phyloP scores from a whole-genome alignment of 148 eudicot species.

The Heliosperma pusillum region DNA sequence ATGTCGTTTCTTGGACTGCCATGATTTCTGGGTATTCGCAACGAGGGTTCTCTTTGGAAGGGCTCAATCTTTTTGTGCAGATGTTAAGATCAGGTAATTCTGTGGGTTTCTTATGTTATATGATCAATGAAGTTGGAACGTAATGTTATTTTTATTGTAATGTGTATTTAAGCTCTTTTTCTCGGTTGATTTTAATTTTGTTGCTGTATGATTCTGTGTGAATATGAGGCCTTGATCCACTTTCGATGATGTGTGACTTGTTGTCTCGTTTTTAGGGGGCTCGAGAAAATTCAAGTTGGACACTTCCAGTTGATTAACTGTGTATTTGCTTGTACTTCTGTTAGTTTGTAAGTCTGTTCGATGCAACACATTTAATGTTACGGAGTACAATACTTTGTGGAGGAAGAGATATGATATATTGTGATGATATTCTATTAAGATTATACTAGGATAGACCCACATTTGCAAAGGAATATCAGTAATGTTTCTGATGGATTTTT shows the following conservation, averaged over 20 bases:
- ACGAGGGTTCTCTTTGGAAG: constrained; percentile 45
- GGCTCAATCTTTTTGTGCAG: constrained; percentile 49
- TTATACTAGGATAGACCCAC: too few species aligned
- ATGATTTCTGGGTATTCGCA: constrained; percentile 71
- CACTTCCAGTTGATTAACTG: not conserved
- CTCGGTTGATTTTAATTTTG: not conserved
- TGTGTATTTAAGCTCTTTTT: not conserved
- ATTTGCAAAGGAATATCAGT: too few species aligned
- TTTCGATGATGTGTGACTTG: not conserved
- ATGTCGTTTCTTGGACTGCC: constrained; percentile 91
- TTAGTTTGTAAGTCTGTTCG: not conserved
- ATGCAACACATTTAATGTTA: not conserved
- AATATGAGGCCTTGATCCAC: not conserved
- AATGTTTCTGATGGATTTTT: too few species aligned
- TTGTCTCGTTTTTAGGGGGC: not conserved
- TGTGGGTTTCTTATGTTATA: not conserved
- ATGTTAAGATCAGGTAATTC: constrained; percentile 87
- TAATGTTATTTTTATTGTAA: not conserved
- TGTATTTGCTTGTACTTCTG: not conserved
- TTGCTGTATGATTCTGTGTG: not conserved
- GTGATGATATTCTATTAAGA: not conserved
- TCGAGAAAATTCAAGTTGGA: not conserved
- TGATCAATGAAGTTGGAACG: not conserved
- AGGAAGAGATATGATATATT: not conserved
- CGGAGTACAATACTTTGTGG: not conserved